Evolutionary conservation across 441 rosid genomes (phyloP).

Genomic region (Isatis lusitanica): DNA sequence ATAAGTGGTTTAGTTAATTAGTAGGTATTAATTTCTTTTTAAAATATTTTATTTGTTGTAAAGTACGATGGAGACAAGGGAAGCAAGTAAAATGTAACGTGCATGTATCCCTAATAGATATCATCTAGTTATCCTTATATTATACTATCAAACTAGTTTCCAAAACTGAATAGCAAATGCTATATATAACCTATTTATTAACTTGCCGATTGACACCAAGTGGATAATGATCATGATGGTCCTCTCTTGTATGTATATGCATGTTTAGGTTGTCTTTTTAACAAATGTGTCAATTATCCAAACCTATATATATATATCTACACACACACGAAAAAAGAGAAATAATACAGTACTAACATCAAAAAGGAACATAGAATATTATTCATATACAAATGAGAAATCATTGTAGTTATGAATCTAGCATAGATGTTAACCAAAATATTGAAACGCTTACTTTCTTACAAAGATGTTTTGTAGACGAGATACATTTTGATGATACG

Average conservation of each 20-base stretch:
- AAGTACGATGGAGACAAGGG: conserved; percentile 35
- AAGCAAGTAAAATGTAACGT: conserved; percentile 39
- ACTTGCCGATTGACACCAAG: conserved; percentile 16
- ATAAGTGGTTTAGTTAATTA: conserved; percentile 30
- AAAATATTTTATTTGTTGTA: conserved; percentile 18
- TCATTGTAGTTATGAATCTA: neutral
- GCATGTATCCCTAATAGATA: conserved; percentile 22
- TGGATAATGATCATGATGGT: conserved; percentile 33
- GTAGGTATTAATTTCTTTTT: neutral
- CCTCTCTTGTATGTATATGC: conserved; percentile 27
- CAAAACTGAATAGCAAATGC: neutral
- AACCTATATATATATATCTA: neutral
- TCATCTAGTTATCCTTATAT: conserved; percentile 12
- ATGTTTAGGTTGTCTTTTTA: conserved; percentile 25
- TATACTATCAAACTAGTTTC: conserved; percentile 2
- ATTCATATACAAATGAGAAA: neutral
- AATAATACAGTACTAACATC: neutral
- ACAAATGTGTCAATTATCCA: conserved; percentile 4
- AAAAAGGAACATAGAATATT: neutral
- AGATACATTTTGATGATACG: neutral
- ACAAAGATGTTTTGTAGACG: neutral
- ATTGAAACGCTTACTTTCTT: neutral
- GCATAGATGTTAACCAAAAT: neutral
- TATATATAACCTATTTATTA: conserved; percentile 16
- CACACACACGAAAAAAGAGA: neutral